These are phyloP conservation scores for Mycena rebaudengoi DNA, from an alignment of 768 basidiomycete species.

Conservation along the genomic window DNA sequence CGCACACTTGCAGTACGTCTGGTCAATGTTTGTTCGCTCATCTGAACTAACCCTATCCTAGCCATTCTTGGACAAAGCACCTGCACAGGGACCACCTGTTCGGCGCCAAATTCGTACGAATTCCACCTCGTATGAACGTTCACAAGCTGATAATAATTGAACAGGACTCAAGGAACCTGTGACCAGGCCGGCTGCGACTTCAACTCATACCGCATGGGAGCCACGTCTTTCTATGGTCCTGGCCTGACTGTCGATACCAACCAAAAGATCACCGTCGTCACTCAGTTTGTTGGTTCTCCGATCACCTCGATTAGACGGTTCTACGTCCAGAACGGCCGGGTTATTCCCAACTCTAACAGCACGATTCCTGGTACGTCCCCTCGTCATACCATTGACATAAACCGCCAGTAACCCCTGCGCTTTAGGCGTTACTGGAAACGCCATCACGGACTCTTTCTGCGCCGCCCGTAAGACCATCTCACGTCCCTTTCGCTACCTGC, in stretches of 20 bases:
- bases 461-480: slow-evolving; percentile 30
- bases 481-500: background rate
- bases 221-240: slow-evolving; percentile 44
- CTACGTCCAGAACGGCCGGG: slow-evolving; percentile 52
- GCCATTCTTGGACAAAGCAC: slow-evolving; percentile 41
- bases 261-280: slow-evolving; percentile 50
- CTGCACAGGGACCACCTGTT: slow-evolving; percentile 46
- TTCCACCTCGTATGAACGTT: background rate
- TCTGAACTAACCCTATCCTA: slow-evolving; percentile 1
- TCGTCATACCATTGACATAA: background rate
- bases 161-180: slow-evolving; percentile 37
- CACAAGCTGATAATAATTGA: background rate
- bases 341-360: slow-evolving; percentile 41
- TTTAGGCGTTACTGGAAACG: slow-evolving; percentile 37
- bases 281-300: slow-evolving; percentile 41
- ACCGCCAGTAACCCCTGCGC: background rate
- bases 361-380: slow-evolving; percentile 41
- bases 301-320: slow-evolving; percentile 51
- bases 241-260: slow-evolving; percentile 50
- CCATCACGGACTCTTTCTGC: slow-evolving; percentile 52
- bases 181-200: slow-evolving; percentile 56
- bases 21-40: slow-evolving; percentile 12
- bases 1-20: slow-evolving; percentile 46
- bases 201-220: slow-evolving; percentile 52
- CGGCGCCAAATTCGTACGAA: slow-evolving; percentile 20